A percentile compares a stretch with the other conserved stretches of the same genome.
phyloP scores from a whole-genome alignment of 495 filamentous ascomycete genomes.

The Saxophila tyrrhenica region DNA sequence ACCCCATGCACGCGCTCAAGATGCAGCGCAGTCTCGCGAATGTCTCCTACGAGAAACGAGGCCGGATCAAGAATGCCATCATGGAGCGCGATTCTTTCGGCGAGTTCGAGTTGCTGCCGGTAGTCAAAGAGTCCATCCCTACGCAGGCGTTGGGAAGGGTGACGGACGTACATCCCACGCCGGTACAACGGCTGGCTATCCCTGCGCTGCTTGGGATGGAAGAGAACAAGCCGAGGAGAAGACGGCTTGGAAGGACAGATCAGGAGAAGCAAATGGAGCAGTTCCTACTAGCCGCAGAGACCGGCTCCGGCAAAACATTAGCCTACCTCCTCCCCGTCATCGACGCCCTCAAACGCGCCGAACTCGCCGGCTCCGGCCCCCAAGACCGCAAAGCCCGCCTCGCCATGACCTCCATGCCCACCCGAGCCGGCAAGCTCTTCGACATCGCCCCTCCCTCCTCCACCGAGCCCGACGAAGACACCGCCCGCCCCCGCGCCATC shows the following conservation, averaged over 20 bases:
- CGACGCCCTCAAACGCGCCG: conserved; percentile 70
- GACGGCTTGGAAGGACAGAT: conserved; percentile 23
- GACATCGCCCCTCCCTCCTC: conserved; percentile 45
- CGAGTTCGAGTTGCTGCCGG: conserved; percentile 60
- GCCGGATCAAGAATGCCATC: conserved; percentile 57
- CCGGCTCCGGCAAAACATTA: conserved; percentile 91
- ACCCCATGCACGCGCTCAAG: conserved; percentile 72
- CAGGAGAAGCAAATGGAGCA: conserved; percentile 43
- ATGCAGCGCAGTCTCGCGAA: conserved; percentile 75
- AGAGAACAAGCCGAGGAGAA: conserved; percentile 23
- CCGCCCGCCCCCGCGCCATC: conserved; percentile 68
- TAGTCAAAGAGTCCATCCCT: conserved; percentile 59
- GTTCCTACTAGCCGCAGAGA: conserved; percentile 88
- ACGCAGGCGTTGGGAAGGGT: conserved; percentile 61
- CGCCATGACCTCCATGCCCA: conserved; percentile 18
- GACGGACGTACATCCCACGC: conserved; percentile 63
- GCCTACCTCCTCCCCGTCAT: conserved; percentile 77
- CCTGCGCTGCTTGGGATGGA: conserved; percentile 54
- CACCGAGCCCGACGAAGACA: conserved; percentile 56
- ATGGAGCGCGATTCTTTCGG: conserved; percentile 63
- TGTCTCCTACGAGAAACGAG: conserved; percentile 61
- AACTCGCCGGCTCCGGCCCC: conserved; percentile 48
- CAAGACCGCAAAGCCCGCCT: conserved; percentile 37
- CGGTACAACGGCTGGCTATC: conserved; percentile 79
- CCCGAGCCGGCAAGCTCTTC: conserved; percentile 17